A percentile compares a stretch with the other conserved stretches of the same genome.
Conservation (phyloP, 768 basidiomycete species). For the Cystoderma amianthinum region DNA sequence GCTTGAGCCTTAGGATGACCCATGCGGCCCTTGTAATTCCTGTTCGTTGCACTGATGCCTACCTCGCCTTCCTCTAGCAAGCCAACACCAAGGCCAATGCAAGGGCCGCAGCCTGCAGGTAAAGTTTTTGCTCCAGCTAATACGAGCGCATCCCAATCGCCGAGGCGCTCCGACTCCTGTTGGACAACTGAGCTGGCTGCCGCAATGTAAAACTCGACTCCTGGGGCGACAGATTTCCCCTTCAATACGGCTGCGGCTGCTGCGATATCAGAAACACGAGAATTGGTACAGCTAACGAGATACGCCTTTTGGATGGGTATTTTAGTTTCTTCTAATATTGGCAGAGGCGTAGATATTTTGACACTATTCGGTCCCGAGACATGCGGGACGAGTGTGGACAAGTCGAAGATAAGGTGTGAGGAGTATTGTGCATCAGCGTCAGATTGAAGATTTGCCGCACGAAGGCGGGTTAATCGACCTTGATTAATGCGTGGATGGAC, state of each 20-base stretch:
- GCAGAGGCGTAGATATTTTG: slow-evolving; percentile 91
- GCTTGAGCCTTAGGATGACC: slow-evolving; percentile 92
- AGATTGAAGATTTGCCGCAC: slow-evolving; percentile 45
- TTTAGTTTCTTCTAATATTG: slow-evolving; percentile 63
- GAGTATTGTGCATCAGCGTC: slow-evolving; percentile 79
- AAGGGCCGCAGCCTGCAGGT: slow-evolving; percentile 96
- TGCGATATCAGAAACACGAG: slow-evolving; percentile 89
- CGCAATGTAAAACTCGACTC: slow-evolving; percentile 96
- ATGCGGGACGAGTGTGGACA: slow-evolving; percentile 91
- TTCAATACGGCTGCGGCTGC: slow-evolving; percentile 88
- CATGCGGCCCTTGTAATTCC: slow-evolving; percentile 99
- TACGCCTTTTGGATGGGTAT: slow-evolving; percentile 96
- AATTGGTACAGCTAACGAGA: slow-evolving; percentile 97
- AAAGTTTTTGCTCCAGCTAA: slow-evolving; percentile 88
- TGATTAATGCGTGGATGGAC: slow-evolving; percentile 85
- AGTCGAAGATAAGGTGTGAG: slow-evolving; percentile 84
- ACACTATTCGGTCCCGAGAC: slow-evolving; percentile 98
- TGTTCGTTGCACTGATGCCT: slow-evolving; percentile 96
- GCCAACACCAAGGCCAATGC: slow-evolving; percentile 93
- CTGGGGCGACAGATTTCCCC: slow-evolving; percentile 73
- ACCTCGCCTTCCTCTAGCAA: slow-evolving; percentile 90
- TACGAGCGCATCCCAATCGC: slow-evolving; percentile 85
- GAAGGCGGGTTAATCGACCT: slow-evolving; percentile 59
- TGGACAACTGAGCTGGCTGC: slow-evolving; percentile 93
- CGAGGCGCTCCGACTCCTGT: slow-evolving; percentile 75